A percentile compares a stretch with the other conserved stretches of the same genome.
phyloP scores from a whole-genome alignment of 169 alveolate genomes.

The Eimeria tenella region DNA sequence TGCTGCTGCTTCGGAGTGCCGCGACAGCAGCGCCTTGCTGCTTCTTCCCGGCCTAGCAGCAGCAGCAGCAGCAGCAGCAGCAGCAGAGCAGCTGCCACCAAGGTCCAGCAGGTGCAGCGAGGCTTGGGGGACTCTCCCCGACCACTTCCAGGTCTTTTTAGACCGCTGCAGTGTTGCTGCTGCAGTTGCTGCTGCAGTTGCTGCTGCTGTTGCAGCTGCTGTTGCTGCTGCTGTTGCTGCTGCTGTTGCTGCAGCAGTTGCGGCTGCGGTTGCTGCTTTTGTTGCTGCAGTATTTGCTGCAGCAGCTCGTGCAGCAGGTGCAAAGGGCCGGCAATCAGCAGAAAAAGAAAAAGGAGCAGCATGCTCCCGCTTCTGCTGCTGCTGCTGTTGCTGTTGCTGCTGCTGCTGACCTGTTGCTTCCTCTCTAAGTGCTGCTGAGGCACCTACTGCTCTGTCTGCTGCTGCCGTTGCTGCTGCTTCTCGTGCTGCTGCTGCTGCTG shows the following conservation, averaged over 20 bases:
- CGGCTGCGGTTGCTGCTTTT: neutral
- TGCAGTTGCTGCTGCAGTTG: neutral
- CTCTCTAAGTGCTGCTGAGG: neutral
- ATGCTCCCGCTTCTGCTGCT: neutral
- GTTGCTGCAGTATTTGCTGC: neutral
- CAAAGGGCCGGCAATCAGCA: too few relatives aligned
- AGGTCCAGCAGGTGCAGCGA: conserved; percentile 7
- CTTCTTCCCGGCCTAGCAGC: neutral
- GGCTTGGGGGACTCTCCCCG: neutral
- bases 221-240: neutral
- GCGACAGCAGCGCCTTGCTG: neutral
- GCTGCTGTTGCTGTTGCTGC: neutral
- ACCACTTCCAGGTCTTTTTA: neutral
- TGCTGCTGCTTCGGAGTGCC: conserved; percentile 50
- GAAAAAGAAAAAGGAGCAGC: too few relatives aligned
- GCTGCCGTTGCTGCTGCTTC: conserved; percentile 16
- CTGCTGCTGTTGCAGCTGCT: neutral
- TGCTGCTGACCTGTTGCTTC: neutral
- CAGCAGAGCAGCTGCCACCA: conserved; percentile 27
- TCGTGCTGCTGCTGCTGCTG: neutral
- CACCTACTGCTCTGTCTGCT: neutral
- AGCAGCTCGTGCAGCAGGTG: neutral
- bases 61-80: conserved; percentile 25
- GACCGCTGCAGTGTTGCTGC: neutral
- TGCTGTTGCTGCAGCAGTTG: neutral